Base-by-base conservation (phyloP, 208 protist genomes). In the Trypanosomatidae sp. region DNA sequence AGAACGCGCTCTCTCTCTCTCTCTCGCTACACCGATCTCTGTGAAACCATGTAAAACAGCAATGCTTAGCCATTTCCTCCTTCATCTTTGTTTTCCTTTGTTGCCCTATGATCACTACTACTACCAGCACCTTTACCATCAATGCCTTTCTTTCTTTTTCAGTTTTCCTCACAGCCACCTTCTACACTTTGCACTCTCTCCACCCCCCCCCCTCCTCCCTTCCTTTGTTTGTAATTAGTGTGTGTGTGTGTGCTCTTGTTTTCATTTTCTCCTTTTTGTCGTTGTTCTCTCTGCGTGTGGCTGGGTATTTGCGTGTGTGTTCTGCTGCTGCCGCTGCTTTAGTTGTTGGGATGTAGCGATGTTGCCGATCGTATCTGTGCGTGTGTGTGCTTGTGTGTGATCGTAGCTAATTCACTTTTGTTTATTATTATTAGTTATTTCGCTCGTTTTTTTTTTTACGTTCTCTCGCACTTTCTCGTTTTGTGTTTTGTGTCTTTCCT, bases 1-100 rank as follows among this genome's bases (percentile, higher is more conserved):
- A 43, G 50, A 56, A 33, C 15, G 41, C 66, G 50, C 22, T 47
- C 1, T n/a, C 58, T 41, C 7, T 59, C 22, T 8, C 15, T 58
- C 52, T 28, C 8, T 17, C 1, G 6, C 7, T 25, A 9, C 52
- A 58, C 60, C 36, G 8, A 13, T 65, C 8, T 65, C 17, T 64
- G 58, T 65, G 39, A 65, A 13, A 25, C 39, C 60, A 65, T 65
- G 39, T 65, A 65, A 65, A 65, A 65, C 28, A 65, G 60, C 60
- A 47, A 47, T 65, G 60, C 60, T 44, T 15, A 15, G 36, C 46
- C 39, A 28, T 65, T 10, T 15, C 60, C 39, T 12, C 17, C 60
- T 30, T 65, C 41, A 7, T 28, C 41, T 25, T 43, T 46, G 33
- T 44, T 65, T 44, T 44, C 6, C 39, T 41, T 43, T 28, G 9